Evolutionary conservation across 495 filamentous ascomycete species (phyloP), one percentile per base, ranked within the genome.

Genomic region (Lophium mytilinum): DNA sequence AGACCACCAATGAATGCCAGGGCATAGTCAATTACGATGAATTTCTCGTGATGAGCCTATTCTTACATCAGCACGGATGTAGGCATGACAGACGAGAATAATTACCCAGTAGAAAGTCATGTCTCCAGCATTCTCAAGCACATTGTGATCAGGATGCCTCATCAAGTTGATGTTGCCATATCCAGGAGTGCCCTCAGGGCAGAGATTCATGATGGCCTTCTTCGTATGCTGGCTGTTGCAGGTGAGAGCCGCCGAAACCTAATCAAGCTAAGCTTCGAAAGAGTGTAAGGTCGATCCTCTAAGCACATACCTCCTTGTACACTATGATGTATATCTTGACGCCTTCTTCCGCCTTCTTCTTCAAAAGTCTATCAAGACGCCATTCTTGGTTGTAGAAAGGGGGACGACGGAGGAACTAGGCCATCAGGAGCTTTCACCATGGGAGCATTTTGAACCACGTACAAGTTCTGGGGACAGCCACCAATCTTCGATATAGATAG

Each of bases 401-500:
- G 14, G 91, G 91, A 40, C 92, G 79, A 14, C 92, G 83, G 37
- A 98, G 73, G 71, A 95, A 98, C 55, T 64, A 53, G n/a, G 11
- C 21, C 5, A 36, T 56, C 48, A 62, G 50, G 6, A 34, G 19
- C 35, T 8, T 42, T 18, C 36, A n/a, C 12, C 15, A 14, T 17
- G 33, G 36, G 24, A 37, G 6, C 5, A 8, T 52, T 30, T 15
- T 18, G 17, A 15, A 17, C 17, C 1, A 41, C 52, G 11, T 62
- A 65, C 62, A 30, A 96, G 72, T 68, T 98, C 92, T 0, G 92
- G 92, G 1, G 87, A 92, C 9, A 98, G 73, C 92, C 93, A 98
- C 92, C 92, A 98, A 68, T 96, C 93, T 18, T 76, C 89, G 54
- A 98, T 91, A 70, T 96, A 98, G 59, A 98, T 95, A 10, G 86